Conservation (phyloP, 805 yeast species). For the Candida silvicultrix region DNA sequence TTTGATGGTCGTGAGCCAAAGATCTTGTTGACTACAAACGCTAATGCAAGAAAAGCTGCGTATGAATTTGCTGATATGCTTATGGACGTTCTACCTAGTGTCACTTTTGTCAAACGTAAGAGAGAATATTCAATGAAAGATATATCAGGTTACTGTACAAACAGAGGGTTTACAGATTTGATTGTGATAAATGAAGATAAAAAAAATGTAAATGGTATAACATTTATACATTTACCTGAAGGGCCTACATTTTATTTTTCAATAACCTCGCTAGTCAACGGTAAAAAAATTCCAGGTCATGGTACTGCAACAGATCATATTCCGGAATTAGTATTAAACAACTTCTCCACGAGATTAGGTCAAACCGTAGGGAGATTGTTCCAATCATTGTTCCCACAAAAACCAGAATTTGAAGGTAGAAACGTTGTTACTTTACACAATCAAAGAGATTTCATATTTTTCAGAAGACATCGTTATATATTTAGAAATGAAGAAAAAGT, state of each 20-base stretch:
- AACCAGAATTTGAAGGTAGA: conserved; percentile 91
- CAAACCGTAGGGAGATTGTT: conserved; percentile 88
- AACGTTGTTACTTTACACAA: conserved; percentile 95
- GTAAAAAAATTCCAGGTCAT: conserved; percentile 75
- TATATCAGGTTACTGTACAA: conserved; percentile 76
- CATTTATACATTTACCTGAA: conserved; percentile 88
- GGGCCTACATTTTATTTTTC: conserved; percentile 96
- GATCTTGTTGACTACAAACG: conserved; percentile 83
- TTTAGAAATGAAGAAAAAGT: conserved; percentile 88
- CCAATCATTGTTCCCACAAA: conserved; percentile 87
- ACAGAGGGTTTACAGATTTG: conserved; percentile 82
- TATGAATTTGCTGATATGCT: conserved; percentile 86
- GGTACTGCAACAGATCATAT: conserved; percentile 87
- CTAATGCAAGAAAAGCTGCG: conserved; percentile 78
- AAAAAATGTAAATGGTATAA: conserved; percentile 84
- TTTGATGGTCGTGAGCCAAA: conserved; percentile 50
- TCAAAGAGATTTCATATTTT: conserved; percentile 92
- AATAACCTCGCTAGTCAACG: conserved; percentile 67
- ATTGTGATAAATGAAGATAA: conserved; percentile 91
- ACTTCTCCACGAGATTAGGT: conserved; percentile 89
- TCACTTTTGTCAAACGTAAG: conserved; percentile 83
- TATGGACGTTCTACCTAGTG: conserved; percentile 78
- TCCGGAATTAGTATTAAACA: conserved; percentile 89
- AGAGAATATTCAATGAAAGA: conserved; percentile 79
- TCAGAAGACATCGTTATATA: conserved; percentile 90